A percentile compares a stretch with the other conserved stretches of the same genome.
These are phyloP conservation scores for Camillea tinctor DNA, from an alignment of 2,329 filamentous ascomycete genomes.

Conservation along the genomic window DNA sequence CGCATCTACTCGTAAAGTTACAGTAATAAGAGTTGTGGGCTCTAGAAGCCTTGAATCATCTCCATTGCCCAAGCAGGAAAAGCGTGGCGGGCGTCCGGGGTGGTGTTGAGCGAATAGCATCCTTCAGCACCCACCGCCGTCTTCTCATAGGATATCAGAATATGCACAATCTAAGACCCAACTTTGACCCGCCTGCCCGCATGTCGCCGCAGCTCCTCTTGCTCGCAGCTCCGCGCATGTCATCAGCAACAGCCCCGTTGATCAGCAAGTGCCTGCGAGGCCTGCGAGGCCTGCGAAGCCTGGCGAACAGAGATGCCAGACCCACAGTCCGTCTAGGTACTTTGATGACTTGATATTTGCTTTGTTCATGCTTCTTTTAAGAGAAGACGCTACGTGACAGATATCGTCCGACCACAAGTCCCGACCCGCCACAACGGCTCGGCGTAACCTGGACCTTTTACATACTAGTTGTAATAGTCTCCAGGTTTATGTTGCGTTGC, in stretches of 20 bases:
- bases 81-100: constrained; percentile 23
- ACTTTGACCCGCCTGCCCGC: constrained; percentile 39
- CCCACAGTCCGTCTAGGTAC: not conserved
- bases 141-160: constrained; percentile 40
- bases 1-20: not conserved
- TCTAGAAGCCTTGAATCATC: constrained; percentile 21
- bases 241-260: constrained; percentile 11
- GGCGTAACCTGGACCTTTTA: not conserved
- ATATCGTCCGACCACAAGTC: not conserved
- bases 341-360: not conserved
- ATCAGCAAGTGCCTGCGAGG: not conserved
- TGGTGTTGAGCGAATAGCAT: constrained; percentile 36
- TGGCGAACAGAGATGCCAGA: not conserved
- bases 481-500: not conserved
- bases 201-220: constrained; percentile 45
- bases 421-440: not conserved
- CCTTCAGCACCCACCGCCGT: constrained; percentile 28
- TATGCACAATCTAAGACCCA: constrained; percentile 41
- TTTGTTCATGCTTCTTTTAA: not conserved
- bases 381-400: not conserved
- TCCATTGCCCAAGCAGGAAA: constrained; percentile 28
- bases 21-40: not conserved
- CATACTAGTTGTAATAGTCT: no score
- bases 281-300: no score
- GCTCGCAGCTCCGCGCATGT: constrained; percentile 26